These are phyloP conservation scores for Astragalus glycyphyllos DNA, from an alignment of 306 rosid genomes.

Conservation along the genomic window DNA sequence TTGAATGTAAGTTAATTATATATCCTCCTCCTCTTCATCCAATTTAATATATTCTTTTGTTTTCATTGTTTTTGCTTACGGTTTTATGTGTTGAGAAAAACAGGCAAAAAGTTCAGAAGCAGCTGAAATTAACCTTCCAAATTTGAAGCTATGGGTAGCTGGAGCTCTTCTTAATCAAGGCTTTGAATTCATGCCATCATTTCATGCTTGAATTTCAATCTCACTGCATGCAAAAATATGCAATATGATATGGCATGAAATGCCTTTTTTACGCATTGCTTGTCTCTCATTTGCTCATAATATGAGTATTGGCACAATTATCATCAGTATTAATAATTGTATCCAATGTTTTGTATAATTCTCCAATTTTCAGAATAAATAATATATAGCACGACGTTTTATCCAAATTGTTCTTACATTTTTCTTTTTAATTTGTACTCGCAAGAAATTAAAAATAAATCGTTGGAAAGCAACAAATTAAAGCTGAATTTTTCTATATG, in stretches of 20 bases:
- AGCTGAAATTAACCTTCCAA: conserved; percentile 67
- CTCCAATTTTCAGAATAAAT: conserved; percentile 12
- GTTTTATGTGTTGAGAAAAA: conserved; percentile 38
- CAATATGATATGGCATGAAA: no score
- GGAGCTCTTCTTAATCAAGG: conserved; percentile 87
- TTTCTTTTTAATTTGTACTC: no score
- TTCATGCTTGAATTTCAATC: conserved; percentile 38
- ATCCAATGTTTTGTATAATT: background rate
- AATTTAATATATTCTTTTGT: background rate
- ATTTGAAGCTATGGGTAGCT: conserved; percentile 91
- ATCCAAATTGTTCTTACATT: background rate
- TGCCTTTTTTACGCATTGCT: no score
- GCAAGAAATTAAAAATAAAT: no score
- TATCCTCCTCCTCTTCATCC: background rate
- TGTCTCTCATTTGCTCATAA: no score
- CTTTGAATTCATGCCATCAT: conserved; percentile 59
- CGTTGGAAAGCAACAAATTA: no score
- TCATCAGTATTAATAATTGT: background rate
- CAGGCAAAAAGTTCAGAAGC: conserved; percentile 67
- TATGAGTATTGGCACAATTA: no score
- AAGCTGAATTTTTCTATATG: background rate
- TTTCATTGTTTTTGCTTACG: background rate
- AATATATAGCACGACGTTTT: background rate
- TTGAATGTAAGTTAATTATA: conserved; percentile 56
- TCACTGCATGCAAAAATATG: background rate